Evolutionary conservation across 345 rosid species (phyloP).

Genomic region (Lenwebbia sp.): DNA sequence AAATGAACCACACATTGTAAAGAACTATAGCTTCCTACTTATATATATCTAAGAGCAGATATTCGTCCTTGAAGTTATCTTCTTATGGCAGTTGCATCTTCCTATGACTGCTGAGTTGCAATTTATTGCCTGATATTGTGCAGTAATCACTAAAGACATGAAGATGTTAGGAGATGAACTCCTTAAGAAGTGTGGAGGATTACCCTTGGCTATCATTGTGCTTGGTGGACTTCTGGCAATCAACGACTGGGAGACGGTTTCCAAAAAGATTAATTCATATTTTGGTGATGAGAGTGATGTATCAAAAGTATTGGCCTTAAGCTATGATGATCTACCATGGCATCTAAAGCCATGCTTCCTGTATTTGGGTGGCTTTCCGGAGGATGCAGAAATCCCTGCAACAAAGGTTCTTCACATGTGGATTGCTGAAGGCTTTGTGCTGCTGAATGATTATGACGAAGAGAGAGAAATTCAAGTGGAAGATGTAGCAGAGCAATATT

Average conservation of each 20-base stretch:
- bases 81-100: background rate
- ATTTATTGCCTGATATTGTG: background rate
- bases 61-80: background rate
- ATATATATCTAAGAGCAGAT: background rate
- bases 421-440: constrained; percentile 36
- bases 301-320: constrained; percentile 4
- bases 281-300: background rate
- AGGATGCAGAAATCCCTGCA: constrained; percentile 23
- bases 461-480: constrained; percentile 4
- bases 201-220: constrained; percentile 26
- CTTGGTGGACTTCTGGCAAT: constrained; percentile 23
- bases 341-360: constrained; percentile 22
- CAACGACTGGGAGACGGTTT: constrained; percentile 12
- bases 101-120: fast-evolving
- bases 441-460: background rate
- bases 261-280: constrained; percentile 1
- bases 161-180: constrained; percentile 20
- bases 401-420: constrained; percentile 28
- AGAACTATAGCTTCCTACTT: background rate
- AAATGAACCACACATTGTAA: background rate
- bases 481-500: constrained; percentile 17
- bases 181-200: constrained; percentile 17
- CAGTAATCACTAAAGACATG: background rate
- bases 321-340: constrained; percentile 21
- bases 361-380: constrained; percentile 16